Base-by-base conservation (phyloP, 2,329 filamentous ascomycete species). In the Didymella lethalis region DNA sequence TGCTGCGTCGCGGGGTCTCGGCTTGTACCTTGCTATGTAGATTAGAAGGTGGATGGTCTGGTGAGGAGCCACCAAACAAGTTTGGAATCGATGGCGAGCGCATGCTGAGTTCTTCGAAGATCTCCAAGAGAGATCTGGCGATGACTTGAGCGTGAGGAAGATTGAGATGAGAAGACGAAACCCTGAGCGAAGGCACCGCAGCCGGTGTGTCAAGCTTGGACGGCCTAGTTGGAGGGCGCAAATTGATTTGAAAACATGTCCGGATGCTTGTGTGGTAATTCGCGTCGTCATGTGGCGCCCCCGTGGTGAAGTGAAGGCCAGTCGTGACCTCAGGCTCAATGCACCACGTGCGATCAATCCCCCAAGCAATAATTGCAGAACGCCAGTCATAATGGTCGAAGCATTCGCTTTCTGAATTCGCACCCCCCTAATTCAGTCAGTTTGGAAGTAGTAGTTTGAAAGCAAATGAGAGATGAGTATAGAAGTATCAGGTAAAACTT, bases 291-390 rank as follows among this genome's bases (percentile, higher is more conserved):
- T 48, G 45, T 58, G 44, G 45, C 28, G 45, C 31, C 18, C 23
- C 14, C 25, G 45, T 45, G 10, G 38, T 48, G 48, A 57, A 45
- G 55, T 57, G 55, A 57, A 57, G 44, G 28, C 46, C 16, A 45
- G 23, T 40, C 11, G 12, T 32, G 20, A 48, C 31, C 25, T 32
- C 14, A 12, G 25, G 5, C 8, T 34, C 8, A 7, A 46, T 11
- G 3, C 16, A 32, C 14, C 28, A 18, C 2, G 26, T 7, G 43
- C 11, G 26, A 18, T 29, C 28, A 29, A 2, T 7, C 10, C 28
- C 3, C 1, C 8, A 32, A 11, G 31, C 11, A 11, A 32, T 4
- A 32, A 12, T 11, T 11, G 36, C 36, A 20, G n/a, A 8, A n/a
- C 5, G 25, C 12, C n/a, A 23, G 5, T 14, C 6, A 12, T 8